Conservation (phyloP, 495 filamentous ascomycete genomes). For the Trichoderma erinaceum region DNA sequence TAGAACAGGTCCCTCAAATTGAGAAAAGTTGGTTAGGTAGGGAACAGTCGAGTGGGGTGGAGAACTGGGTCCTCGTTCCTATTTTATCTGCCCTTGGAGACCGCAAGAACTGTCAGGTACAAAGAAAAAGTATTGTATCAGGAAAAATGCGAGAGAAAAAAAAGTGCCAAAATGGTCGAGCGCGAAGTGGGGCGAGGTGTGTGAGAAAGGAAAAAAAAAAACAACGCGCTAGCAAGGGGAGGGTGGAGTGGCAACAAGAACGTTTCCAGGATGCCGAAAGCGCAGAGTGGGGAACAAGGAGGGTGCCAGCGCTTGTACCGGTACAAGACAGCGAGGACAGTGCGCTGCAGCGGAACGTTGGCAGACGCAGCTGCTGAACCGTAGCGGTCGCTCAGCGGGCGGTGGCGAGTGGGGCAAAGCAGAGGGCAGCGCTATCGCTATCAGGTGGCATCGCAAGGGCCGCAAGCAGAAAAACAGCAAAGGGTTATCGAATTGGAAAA, state of each 20-base stretch:
- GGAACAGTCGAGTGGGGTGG: conserved; percentile 17
- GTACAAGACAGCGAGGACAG: neutral
- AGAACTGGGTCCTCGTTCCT: conserved; percentile 18
- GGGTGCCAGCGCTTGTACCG: neutral
- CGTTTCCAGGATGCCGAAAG: conserved; percentile 4
- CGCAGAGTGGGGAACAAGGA: neutral
- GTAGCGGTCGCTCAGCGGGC: neutral
- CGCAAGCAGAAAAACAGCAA: neutral
- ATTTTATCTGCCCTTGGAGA: conserved; percentile 16
- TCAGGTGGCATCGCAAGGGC: conserved; percentile 7
- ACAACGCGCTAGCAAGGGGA: neutral
- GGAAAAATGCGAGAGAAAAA: neutral
- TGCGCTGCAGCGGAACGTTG: neutral
- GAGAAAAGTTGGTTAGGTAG: conserved; percentile 9
- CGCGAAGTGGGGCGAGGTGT: neutral
- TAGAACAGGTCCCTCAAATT: conserved; percentile 13
- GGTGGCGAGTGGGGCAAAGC: conserved; percentile 3
- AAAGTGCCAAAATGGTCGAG: neutral
- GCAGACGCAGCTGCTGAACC: neutral
- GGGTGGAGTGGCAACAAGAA: conserved; percentile 11
- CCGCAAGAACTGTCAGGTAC: neutral
- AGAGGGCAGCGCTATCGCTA: neutral
- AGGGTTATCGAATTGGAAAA: neutral
- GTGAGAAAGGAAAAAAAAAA: conserved; percentile 13
- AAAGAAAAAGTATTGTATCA: conserved; percentile 3